phyloP scores from a whole-genome alignment of 1,284 basidiomycete genomes.

The Fistulinella cinereoalba region DNA sequence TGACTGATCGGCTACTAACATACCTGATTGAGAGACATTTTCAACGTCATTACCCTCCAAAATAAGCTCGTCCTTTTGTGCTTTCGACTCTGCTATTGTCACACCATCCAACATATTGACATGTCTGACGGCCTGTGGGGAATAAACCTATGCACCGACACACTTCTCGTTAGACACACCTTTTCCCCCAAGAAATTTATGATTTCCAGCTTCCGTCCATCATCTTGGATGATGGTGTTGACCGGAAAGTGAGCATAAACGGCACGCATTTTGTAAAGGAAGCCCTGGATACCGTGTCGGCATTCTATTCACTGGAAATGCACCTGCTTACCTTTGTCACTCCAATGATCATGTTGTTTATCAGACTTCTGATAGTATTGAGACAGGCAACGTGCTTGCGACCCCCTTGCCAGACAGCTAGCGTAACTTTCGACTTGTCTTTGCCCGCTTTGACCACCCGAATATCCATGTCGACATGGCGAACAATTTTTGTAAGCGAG shows the following conservation, averaged over 20 bases:
- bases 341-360: slow-evolving; percentile 97
- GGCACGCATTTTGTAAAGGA: slow-evolving; percentile 99
- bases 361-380: slow-evolving; percentile 91
- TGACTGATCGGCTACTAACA: slow-evolving; percentile 2
- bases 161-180: slow-evolving; percentile 41
- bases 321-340: slow-evolving; percentile 71
- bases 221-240: slow-evolving; percentile 95
- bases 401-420: slow-evolving; percentile 97
- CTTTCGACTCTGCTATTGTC: slow-evolving; percentile 84
- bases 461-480: slow-evolving; percentile 97
- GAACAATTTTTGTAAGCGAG: slow-evolving; percentile 86
- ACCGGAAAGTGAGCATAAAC: slow-evolving; percentile 99
- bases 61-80: slow-evolving; percentile 95
- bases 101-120: slow-evolving; percentile 93
- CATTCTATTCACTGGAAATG: slow-evolving; percentile 1
- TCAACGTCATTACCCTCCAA: slow-evolving; percentile 94
- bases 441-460: slow-evolving; percentile 73
- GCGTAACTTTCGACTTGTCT: slow-evolving; percentile 70
- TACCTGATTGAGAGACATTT: slow-evolving; percentile 92
- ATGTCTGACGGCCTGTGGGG: slow-evolving; percentile 78
- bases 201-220: slow-evolving; percentile 84
- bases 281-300: slow-evolving; percentile 59
- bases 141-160: not conserved
- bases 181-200: slow-evolving; percentile 98
- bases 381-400: slow-evolving; percentile 99